Evolutionary conservation across 2,329 filamentous ascomycete genomes (phyloP), one percentile per base, ranked within the genome.

Genomic region (Keithomyces neogunnii): DNA sequence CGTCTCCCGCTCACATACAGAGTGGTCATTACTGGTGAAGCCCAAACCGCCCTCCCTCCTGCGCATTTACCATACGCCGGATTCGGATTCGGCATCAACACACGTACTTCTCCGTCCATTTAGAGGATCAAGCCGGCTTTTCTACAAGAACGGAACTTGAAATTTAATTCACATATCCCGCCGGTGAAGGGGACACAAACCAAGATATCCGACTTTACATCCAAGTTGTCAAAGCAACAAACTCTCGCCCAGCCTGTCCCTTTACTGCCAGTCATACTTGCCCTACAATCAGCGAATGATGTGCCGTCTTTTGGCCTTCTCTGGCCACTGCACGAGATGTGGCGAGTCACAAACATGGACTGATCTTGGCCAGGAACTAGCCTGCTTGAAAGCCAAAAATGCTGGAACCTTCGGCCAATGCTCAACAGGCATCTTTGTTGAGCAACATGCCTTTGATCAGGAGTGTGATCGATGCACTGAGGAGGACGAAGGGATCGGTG

Each of bases 351-450:
- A 73, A 49, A 69, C 64, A 13, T 73, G 74, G 73, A 61, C 67
- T 30, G 70, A 75, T 7, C 64, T 76, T 26, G 63, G 68, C 10
- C 73, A 76, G 58, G 63, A 72, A 56, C 65, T 77, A 3, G 72
- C 69, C 6, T 77, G 74, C 51, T 69, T 77, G 47, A 67, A 75
- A 54, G 73, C 74, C 38, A 77, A 77, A 57, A 77, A 77, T 62
- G 67, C 65, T 28, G 73, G 69, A 46, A 57, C 56, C 9, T 76
- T 77, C 50, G 74, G 74, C 40, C 61, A 68, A 45, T 77, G 74
- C 59, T 56, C 60, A 39, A 59, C 60, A 29, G 74, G 74, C 33
- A 63, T 73, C 32, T 58, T 65, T 39, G 56, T 65, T 38, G 73
- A 76, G 54, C 62, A 73, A 51, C 74, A 76, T 60, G 55, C 55